Evolutionary conservation across 2,329 filamentous ascomycete species (phyloP).

Genomic region (Hypoxylon sp.): DNA sequence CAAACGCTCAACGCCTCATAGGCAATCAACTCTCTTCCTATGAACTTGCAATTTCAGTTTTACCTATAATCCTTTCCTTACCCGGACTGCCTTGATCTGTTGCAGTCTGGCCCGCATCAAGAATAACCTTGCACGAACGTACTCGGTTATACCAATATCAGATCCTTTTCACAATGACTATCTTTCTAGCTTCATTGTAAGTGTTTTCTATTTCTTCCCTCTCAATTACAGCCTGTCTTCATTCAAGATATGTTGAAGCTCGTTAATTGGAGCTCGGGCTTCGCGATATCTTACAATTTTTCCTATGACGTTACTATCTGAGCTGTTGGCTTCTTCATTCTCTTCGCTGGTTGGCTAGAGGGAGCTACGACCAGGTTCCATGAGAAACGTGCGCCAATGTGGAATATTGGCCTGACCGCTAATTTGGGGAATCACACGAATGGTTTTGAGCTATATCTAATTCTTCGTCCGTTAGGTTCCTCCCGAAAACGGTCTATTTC

Average conservation of each 20-base stretch:
- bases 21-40: slow-evolving; percentile 25
- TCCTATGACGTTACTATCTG: not conserved
- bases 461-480: slow-evolving; percentile 73
- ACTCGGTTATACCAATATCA: slow-evolving; percentile 2
- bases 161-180: slow-evolving; percentile 59
- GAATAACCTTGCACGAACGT: slow-evolving; percentile 13
- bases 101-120: slow-evolving; percentile 26
- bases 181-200: slow-evolving; percentile 66
- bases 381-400: slow-evolving; percentile 21
- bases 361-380: slow-evolving; percentile 20
- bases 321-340: not conserved
- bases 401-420: slow-evolving; percentile 14
- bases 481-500: slow-evolving; percentile 94
- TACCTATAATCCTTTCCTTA: slow-evolving; percentile 3
- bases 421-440: slow-evolving; percentile 21
- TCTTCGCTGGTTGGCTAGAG: slow-evolving; percentile 9
- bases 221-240: not conserved
- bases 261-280: not conserved
- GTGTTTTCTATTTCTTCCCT: slow-evolving; percentile 41
- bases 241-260: not conserved
- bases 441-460: slow-evolving; percentile 33
- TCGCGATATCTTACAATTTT: not conserved
- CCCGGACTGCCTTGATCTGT: slow-evolving; percentile 23
- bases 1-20: slow-evolving; percentile 10
- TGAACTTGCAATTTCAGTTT: slow-evolving; percentile 41